Evolutionary conservation across 768 basidiomycete species (phyloP), one percentile per base, ranked within the genome.

Genomic region (Leccinum boreale): DNA sequence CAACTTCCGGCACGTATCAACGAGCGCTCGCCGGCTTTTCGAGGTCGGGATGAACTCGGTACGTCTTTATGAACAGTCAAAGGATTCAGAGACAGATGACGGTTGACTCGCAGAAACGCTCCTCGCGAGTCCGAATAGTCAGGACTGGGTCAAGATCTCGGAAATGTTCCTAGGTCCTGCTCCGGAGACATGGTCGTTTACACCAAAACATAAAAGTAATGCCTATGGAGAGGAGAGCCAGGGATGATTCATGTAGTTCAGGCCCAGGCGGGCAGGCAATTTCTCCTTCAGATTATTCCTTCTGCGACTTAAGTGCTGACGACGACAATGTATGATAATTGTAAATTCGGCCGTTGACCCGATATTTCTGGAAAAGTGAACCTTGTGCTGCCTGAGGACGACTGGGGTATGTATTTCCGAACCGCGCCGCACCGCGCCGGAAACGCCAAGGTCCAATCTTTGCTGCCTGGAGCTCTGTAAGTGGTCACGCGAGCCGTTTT

Each of bases 141-240:
- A 79, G 39, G 92, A 95, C 67, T 96, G 94, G 94, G 89, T 95
- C 44, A 91, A 86, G 75, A 86, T 99, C 48, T 90, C 90, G 1
- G 92, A 95, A 74, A 94, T 96, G 90, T 97, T 97, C 75, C 75
- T 98, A 24, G 96, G 95, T 1, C 88, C 88, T 56, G 82, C 85
- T 1, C 94, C 92, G 1, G 90, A 90, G 58, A 77, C 82, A 3
- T 96, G 92, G 86, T 74, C 76, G 7, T 98, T 97, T 73, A 85
- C 84, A 14, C 94, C 95, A 2, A 98, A 97, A 73, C 95, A 98
- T 75, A 95, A 92, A 75, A 94, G 92, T 61, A 98, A 97, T 70
- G 77, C 90, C 1, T 80, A 85, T 70, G 77, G 74, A 9, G 81
- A 81, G 29, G 87, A 87, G 56, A 81, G 77, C 56, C 87, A 90